Evolutionary conservation across 2,329 filamentous ascomycete genomes (phyloP), one percentile per base, ranked within the genome.

Genomic region (Colletotrichum gloeosporioides): DNA sequence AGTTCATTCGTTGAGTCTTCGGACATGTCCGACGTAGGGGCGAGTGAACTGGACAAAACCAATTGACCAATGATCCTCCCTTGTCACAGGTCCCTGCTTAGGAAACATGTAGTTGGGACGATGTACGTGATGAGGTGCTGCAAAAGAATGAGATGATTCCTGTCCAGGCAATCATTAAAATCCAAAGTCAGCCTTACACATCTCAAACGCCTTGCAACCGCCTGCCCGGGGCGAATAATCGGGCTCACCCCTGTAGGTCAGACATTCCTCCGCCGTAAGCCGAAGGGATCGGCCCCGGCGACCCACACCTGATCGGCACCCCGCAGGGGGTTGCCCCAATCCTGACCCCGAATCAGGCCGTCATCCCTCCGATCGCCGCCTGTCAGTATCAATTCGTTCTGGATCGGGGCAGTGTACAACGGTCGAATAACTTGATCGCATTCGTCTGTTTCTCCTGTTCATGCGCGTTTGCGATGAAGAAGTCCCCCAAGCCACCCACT

Each of bases 251-350:
- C 34, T 73, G 64, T 44, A 44, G 22, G 13, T 29, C 49, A 36
- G 44, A 65, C 69, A 61, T 15, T 22, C 8, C 25, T 9, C 22
- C 29, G 44, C 32, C 31, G n/a, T 25, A 67, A 29, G 18, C 32
- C 65, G 39, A 31, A 34, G 59, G 18, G 53, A 32, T 69, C 34
- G 22, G 12, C 27, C 16, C 36, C 34, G 32, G 27, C 31, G 32
- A 32, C 34, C 32, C 36, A 44, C 29, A 53, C 15, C n/a, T 59
- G 73, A 76, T 76, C 73, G 73, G 49, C 73, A 53, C n/a, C 13
- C 10, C 55, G 62, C 62, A 75, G 62, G 29, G 31, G 16, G 8
- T 16, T 18, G 15, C 9, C n/a, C 69, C 73, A 75, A 75, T 75
- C 31, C 27, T 12, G 16, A 15, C 25, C 29, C n/a, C 10, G 39